These are phyloP conservation scores for Lasiodiplodia sp. DNA, from an alignment of 2,329 filamentous ascomycete genomes.

Conservation along the genomic window DNA sequence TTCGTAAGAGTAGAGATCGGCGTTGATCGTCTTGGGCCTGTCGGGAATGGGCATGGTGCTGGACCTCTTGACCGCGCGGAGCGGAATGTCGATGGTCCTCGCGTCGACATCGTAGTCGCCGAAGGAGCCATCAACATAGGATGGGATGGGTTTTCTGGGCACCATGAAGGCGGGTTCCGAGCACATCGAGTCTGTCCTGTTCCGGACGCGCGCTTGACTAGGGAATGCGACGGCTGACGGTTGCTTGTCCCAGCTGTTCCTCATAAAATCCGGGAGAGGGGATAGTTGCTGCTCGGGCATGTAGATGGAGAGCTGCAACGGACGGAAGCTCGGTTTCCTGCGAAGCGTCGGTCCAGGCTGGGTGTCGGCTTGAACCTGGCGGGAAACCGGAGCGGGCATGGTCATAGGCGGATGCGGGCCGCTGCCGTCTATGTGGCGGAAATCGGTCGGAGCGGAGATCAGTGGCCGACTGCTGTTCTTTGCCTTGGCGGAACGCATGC, in stretches of 20 bases:
- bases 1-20: conserved; percentile 5
- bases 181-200: conserved; percentile 11
- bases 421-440: conserved; percentile 43
- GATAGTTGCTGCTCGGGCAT: conserved; percentile 43
- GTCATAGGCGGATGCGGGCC: conserved; percentile 33
- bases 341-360: conserved; percentile 18
- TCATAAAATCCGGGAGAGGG: conserved; percentile 48
- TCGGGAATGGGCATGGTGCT: conserved; percentile 29
- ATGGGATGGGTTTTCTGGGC: conserved; percentile 18
- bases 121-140: conserved; percentile 8
- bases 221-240: neutral
- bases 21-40: conserved; percentile 5
- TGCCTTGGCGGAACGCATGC: conserved; percentile 42
- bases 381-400: conserved; percentile 38
- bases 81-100: conserved; percentile 37
- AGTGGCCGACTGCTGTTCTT: conserved; percentile 38
- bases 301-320: conserved; percentile 50
- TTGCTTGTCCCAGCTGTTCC: conserved; percentile 38
- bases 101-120: neutral
- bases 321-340: conserved; percentile 40
- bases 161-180: neutral
- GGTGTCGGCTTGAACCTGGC: conserved; percentile 31
- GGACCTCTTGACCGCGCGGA: conserved; percentile 39
- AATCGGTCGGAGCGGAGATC: conserved; percentile 47
- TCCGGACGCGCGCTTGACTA: conserved; percentile 1